phyloP scores from a whole-genome alignment of 1,284 basidiomycete genomes.

The Moesziomyces aphidis region DNA sequence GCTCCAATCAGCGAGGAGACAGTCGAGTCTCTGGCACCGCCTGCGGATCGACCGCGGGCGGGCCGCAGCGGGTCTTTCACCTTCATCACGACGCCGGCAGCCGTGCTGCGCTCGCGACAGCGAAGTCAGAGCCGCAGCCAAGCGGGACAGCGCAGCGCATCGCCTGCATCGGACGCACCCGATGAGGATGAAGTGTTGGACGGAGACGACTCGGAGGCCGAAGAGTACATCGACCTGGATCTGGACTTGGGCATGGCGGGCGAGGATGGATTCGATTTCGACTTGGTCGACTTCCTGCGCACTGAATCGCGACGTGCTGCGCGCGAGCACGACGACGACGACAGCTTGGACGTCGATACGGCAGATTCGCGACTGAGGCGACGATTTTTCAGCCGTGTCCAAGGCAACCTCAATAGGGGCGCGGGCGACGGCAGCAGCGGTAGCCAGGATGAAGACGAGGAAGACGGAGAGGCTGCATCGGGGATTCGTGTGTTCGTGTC shows the following conservation, averaged over 20 bases:
- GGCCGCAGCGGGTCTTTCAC: slow-evolving; percentile 37
- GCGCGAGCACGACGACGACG: slow-evolving; percentile 1
- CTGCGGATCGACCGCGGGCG: slow-evolving; percentile 11
- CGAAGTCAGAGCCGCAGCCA: slow-evolving; percentile 27
- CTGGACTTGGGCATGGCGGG: slow-evolving; percentile 34
- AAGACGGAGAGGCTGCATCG: slow-evolving; percentile 2
- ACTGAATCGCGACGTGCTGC: slow-evolving; percentile 16
- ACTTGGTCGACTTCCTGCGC: slow-evolving; percentile 34
- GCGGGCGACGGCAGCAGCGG: slow-evolving; percentile 3
- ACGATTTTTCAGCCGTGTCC: slow-evolving; percentile 1
- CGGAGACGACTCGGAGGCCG: slow-evolving; percentile 18
- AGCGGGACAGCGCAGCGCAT: slow-evolving; percentile 8
- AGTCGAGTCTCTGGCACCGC: slow-evolving; percentile 5
- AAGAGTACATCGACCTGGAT: slow-evolving; percentile 40
- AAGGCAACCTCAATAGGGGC: neutral
- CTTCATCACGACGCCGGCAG: slow-evolving; percentile 39
- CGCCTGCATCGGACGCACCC: neutral
- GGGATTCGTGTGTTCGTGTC: slow-evolving; percentile 31
- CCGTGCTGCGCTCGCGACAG: slow-evolving; percentile 28
- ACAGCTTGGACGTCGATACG: neutral
- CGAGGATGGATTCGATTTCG: slow-evolving; percentile 36
- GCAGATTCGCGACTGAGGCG: neutral
- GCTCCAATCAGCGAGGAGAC: neutral
- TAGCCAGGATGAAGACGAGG: slow-evolving; percentile 2
- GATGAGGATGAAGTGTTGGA: slow-evolving; percentile 1